These are phyloP conservation scores for Colletotrichum camelliae DNA, from an alignment of 2,329 filamentous ascomycete genomes.

Conservation along the genomic window DNA sequence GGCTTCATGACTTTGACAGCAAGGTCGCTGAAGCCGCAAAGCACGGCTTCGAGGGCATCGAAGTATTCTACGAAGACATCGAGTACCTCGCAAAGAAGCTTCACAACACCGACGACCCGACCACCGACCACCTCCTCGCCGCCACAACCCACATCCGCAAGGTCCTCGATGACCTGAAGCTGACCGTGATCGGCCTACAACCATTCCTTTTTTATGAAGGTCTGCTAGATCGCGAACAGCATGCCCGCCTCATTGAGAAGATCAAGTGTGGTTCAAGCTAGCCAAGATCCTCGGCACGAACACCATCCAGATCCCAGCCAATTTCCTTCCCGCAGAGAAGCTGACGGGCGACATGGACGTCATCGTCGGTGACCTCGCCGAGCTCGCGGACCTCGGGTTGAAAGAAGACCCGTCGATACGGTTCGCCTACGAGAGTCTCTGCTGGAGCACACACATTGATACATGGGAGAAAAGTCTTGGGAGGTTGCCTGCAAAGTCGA, in stretches of 20 bases:
- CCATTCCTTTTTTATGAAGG: slow-evolving; percentile 83
- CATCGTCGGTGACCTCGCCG: slow-evolving; percentile 65
- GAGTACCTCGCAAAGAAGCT: slow-evolving; percentile 58
- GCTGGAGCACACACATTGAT: slow-evolving; percentile 73
- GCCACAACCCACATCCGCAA: slow-evolving; percentile 62
- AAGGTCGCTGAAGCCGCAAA: not conserved
- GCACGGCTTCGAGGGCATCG: slow-evolving; percentile 67
- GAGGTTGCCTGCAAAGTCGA: slow-evolving; percentile 69
- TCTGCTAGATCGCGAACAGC: slow-evolving; percentile 64
- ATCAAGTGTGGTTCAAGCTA: slow-evolving; percentile 74
- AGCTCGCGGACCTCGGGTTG: slow-evolving; percentile 71
- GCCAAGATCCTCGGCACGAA: slow-evolving; percentile 69
- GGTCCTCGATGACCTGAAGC: slow-evolving; percentile 59
- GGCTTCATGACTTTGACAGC: slow-evolving; percentile 31
- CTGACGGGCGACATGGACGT: slow-evolving; percentile 52
- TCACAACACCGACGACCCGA: slow-evolving; percentile 36
- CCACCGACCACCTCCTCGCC: slow-evolving; percentile 49
- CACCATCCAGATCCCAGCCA: slow-evolving; percentile 76
- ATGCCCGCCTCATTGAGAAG: slow-evolving; percentile 62
- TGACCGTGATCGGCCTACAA: slow-evolving; percentile 71
- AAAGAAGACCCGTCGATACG: slow-evolving; percentile 60
- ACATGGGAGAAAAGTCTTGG: slow-evolving; percentile 79
- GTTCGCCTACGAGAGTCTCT: slow-evolving; percentile 76
- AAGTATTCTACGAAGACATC: slow-evolving; percentile 80
- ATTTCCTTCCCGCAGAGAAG: slow-evolving; percentile 60